These are phyloP conservation scores for Phytophthora foliorum DNA, from an alignment of 352 stramenopile genomes.

Conservation along the genomic window DNA sequence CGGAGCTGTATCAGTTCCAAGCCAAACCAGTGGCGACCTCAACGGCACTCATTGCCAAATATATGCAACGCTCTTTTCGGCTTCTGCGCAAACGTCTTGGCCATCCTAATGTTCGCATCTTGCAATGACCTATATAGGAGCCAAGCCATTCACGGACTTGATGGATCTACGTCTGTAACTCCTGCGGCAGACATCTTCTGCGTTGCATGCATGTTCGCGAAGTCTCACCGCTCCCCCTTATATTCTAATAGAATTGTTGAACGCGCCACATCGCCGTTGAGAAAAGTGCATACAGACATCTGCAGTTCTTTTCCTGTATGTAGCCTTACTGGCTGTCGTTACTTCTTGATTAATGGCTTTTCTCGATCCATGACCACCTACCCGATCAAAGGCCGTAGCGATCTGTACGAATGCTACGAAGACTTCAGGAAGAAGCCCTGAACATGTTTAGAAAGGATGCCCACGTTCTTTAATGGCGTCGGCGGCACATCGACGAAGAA, in stretches of 20 bases:
- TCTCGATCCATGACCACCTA: too few relatives aligned
- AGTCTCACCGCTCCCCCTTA: constrained; percentile 15
- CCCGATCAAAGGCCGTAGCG: too few relatives aligned
- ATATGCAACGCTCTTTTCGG: background rate
- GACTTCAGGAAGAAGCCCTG: constrained; percentile 24
- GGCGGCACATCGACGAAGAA: background rate
- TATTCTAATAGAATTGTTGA: constrained; percentile 22
- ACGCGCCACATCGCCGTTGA: background rate
- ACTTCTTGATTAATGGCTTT: too few relatives aligned
- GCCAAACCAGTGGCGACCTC: background rate
- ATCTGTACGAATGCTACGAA: constrained; percentile 25
- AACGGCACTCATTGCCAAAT: constrained; percentile 6
- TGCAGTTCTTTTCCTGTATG: constrained; percentile 7
- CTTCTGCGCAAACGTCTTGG: too few relatives aligned
- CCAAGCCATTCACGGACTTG: constrained; percentile 11
- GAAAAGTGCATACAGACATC: constrained; percentile 19
- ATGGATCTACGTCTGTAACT: too few relatives aligned
- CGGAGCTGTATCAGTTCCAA: constrained; percentile 26
- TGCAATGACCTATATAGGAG: constrained; percentile 13
- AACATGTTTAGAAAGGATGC: background rate
- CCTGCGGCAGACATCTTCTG: constrained; percentile 5
- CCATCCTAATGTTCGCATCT: constrained; percentile 16
- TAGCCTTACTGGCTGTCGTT: too few relatives aligned
- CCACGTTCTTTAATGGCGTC: background rate
- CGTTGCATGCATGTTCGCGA: constrained; percentile 6